Percentiles rank a stretch among this genome's conserved stretches.
Conservation (phyloP, 345 rosid species). For the Gossypium ekmanianum region DNA sequence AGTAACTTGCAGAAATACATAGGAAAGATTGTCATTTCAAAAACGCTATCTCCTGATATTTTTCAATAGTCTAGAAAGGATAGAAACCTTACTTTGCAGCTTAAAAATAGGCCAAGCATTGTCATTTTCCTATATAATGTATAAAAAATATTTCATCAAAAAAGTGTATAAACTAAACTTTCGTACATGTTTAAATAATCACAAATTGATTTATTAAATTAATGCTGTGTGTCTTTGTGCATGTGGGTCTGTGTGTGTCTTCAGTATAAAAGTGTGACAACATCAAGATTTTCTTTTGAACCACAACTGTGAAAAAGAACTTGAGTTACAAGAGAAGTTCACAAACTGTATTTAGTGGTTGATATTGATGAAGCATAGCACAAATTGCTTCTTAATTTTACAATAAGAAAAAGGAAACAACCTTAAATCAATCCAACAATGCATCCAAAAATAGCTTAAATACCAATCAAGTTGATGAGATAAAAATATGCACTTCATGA, state of each 20-base stretch:
- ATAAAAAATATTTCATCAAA: too few species aligned
- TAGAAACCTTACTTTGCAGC: too few species aligned
- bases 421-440: not conserved
- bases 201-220: not conserved
- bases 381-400: not conserved
- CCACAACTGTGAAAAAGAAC: not conserved
- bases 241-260: not conserved
- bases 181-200: not conserved
- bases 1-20: not conserved
- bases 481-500: slow-evolving; percentile 11
- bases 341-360: not conserved
- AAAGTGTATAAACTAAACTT: not conserved
- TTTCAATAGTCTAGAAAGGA: not conserved
- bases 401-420: too few species aligned
- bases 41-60: not conserved
- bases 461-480: not conserved
- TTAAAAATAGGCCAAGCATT: too few species aligned
- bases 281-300: not conserved
- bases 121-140: too few species aligned
- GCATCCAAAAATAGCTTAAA: not conserved
- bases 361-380: not conserved
- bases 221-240: not conserved
- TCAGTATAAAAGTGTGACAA: not conserved
- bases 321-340: not conserved
- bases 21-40: not conserved